phyloP scores from a whole-genome alignment of 768 basidiomycete genomes.

The Naganishia kalamii region DNA sequence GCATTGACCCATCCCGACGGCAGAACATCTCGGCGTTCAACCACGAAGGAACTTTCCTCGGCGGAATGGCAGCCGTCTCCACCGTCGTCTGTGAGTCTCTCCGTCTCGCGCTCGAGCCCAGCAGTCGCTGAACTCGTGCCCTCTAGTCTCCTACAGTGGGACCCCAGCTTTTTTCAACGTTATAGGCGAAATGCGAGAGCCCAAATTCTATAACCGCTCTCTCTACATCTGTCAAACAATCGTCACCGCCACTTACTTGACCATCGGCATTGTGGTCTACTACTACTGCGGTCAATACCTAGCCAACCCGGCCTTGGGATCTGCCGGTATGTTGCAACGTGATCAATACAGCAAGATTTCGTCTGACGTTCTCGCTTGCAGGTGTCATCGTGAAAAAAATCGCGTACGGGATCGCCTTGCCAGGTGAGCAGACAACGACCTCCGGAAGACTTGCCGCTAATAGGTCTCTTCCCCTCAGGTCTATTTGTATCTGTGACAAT shows the following conservation, averaged over 20 bases:
- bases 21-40: conserved; percentile 26
- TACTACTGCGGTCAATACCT: conserved; percentile 30
- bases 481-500: conserved; percentile 23
- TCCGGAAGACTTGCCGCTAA: not conserved
- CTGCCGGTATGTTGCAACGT: conserved; percentile 25
- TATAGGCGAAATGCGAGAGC: conserved; percentile 28
- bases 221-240: conserved; percentile 22
- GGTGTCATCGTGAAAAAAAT: conserved; percentile 28
- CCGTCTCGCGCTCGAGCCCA: not conserved
- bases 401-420: conserved; percentile 30
- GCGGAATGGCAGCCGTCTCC: conserved; percentile 26
- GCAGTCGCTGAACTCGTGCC: not conserved
- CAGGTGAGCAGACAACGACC: not conserved
- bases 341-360: too few relatives aligned
- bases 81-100: conserved; percentile 23
- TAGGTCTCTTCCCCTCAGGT: not conserved
- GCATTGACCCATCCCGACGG: not conserved
- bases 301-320: conserved; percentile 34
- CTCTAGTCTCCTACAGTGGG: conserved; percentile 25
- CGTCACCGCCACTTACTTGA: conserved; percentile 24
- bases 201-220: conserved; percentile 25
- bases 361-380: not conserved
- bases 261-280: conserved; percentile 27
- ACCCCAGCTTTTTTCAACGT: conserved; percentile 32
- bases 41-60: conserved; percentile 18